Evolutionary conservation across 371 early-diverging fungal genomes (phyloP), one percentile per base, ranked within the genome.

Genomic region (Mucor circinelloides): DNA sequence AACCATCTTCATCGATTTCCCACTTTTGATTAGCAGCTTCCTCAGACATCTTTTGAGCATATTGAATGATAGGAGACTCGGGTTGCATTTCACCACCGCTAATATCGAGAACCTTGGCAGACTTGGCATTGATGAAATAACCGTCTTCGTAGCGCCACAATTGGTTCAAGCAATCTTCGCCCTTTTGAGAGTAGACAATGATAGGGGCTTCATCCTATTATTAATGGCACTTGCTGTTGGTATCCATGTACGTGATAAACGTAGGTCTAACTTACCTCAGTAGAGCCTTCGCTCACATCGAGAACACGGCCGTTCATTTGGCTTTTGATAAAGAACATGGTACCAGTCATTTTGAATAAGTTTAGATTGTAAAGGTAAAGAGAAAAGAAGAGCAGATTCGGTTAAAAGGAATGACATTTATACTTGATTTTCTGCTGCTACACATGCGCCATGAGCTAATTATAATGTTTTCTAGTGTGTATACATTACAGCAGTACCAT

Each of bases 1-100:
- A 76, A 7, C 79, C 79, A 13, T 75, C 72, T 3, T 63, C 66
- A 44, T 72, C 72, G 6, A 76, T 72, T 21, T 44, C 36, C 76
- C 76, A 79, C 21, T 62, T 74, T 52, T 79, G 79, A 60, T 79
- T 76, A 42, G 70, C 69, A 63, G 74, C 74, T 23, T 76, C 72
- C 31, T 66, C 62, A n/a, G 28, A n/a, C 9, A 31, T 36, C 63
- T 78, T 78, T 67, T 72, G 74, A 52, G 60, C 25, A 31, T 73
- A 78, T 60, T 76, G 76, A 56, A 73, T 73, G 44, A 76, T 73
- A 17, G 59, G 15, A 42, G 70, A 48, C n/a, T 73, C 78, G 13
- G 57, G 58, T n/a, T 70, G 46, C 68, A 77, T 75, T 46, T 75
- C 52, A 31, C 78, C 78, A 21, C 75, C 75, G n/a, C 40, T 19